Conservation (phyloP, 2,329 filamentous ascomycete species). For the Ceratocystiopsis sp. region DNA sequence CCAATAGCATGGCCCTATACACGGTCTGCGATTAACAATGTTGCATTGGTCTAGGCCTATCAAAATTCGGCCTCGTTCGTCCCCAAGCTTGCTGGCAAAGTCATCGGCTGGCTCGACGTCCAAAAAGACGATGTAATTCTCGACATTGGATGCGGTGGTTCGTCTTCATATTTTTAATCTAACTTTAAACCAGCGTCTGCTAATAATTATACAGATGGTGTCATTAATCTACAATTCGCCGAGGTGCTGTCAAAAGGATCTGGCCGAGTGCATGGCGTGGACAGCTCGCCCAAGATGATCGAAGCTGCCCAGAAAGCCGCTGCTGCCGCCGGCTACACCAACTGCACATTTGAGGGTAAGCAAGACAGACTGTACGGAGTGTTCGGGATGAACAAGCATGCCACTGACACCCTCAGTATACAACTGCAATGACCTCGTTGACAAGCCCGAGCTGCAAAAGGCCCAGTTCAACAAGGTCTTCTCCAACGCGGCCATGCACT, state of each 20-base stretch:
- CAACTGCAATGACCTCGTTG: constrained; percentile 25
- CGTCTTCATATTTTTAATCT: constrained; percentile 7
- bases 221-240: constrained; percentile 38
- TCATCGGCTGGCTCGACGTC: constrained; percentile 40
- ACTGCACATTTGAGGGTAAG: constrained; percentile 28
- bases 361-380: too few relatives aligned
- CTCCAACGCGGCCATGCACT: constrained; percentile 51
- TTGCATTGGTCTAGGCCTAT: constrained; percentile 28
- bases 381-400: too few relatives aligned
- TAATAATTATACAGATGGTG: constrained; percentile 27
- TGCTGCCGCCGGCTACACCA: constrained; percentile 15
- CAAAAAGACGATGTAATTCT: constrained; percentile 40
- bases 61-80: constrained; percentile 46
- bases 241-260: constrained; percentile 26
- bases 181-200: not conserved
- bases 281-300: constrained; percentile 43
- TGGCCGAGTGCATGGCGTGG: constrained; percentile 37
- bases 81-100: constrained; percentile 40
- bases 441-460: constrained; percentile 18
- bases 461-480: constrained; percentile 37
- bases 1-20: too few relatives aligned
- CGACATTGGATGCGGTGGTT: constrained; percentile 48
- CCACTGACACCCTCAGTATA: constrained; percentile 18
- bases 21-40: not conserved
- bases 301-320: constrained; percentile 27